These are phyloP conservation scores for Ambrosia artemisiifolia DNA, from an alignment of 129 eudicot species.

Conservation along the genomic window DNA sequence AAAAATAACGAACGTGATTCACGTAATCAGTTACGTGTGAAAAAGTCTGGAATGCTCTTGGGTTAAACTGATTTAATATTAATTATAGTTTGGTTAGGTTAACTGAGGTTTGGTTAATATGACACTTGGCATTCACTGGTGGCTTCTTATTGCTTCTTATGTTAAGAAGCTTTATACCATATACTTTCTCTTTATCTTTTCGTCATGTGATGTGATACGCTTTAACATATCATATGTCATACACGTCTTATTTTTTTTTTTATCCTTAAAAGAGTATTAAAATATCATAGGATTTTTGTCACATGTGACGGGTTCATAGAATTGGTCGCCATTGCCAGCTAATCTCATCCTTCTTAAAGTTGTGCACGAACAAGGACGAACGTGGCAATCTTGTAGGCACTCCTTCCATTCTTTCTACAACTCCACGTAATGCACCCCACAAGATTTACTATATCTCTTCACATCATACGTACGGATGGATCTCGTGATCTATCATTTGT, in stretches of 20 bases:
- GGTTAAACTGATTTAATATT: too few species aligned
- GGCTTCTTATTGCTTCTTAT: too few species aligned
- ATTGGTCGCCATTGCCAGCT: conserved; percentile 29
- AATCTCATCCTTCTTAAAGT: conserved; percentile 21
- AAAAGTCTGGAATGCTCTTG: too few species aligned
- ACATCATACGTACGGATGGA: conserved; percentile 21
- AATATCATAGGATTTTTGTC: conserved; percentile 28
- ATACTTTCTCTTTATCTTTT: too few species aligned
- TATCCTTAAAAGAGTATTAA: background rate
- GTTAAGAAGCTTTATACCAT: too few species aligned
- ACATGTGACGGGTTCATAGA: conserved; percentile 25
- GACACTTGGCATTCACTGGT: too few species aligned
- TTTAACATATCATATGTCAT: too few species aligned
- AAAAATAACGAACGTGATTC: too few species aligned
- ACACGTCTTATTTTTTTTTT: background rate
- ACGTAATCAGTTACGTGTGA: too few species aligned
- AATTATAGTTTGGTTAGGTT: too few species aligned
- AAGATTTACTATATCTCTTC: conserved; percentile 14
- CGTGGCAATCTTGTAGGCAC: conserved; percentile 49
- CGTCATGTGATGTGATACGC: too few species aligned
- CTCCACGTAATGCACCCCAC: conserved; percentile 16
- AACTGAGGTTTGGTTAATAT: too few species aligned
- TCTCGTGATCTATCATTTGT: conserved; percentile 21
- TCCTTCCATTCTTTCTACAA: conserved; percentile 15
- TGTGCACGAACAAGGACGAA: conserved; percentile 33